Percentiles rank a stretch among this genome's conserved stretches.
These are phyloP conservation scores for Coniochaeta prunicola DNA, from an alignment of 2,329 filamentous ascomycete genomes.

Conservation along the genomic window DNA sequence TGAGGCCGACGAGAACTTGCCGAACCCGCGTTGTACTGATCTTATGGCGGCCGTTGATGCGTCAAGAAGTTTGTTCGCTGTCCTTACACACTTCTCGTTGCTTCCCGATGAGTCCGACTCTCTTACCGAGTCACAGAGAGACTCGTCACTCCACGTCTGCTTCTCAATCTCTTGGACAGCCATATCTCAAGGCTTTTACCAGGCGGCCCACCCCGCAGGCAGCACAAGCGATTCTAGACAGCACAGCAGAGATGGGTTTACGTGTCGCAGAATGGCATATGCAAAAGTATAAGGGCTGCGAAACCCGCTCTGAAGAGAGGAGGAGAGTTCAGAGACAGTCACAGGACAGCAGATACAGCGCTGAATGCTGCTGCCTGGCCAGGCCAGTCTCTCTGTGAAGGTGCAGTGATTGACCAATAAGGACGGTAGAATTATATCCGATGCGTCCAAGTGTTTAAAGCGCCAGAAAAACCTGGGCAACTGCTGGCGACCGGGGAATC, in stretches of 20 bases:
- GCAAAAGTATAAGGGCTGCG: background rate
- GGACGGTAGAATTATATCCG: background rate
- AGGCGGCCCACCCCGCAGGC: background rate
- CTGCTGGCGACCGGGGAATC: background rate
- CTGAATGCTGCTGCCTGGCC: background rate
- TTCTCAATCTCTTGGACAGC: background rate
- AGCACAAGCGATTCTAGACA: background rate
- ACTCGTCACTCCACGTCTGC: background rate
- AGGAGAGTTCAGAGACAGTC: background rate
- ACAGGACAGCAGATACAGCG: background rate
- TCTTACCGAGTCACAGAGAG: background rate
- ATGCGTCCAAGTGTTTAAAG: background rate
- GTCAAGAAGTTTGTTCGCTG: background rate
- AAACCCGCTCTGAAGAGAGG: background rate
- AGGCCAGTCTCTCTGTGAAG: background rate
- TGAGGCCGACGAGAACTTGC: background rate
- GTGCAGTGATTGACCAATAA: background rate
- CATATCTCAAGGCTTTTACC: background rate
- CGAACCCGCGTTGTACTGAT: background rate
- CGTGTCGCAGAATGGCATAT: background rate
- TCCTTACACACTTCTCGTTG: background rate
- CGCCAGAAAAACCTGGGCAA: background rate
- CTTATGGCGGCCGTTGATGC: background rate
- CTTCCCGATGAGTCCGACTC: background rate
- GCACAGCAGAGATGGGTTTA: background rate